A percentile compares a stretch with the other conserved stretches of the same genome.
Conservation (phyloP, 352 stramenopile species). For the Phytophthora tubulina region DNA sequence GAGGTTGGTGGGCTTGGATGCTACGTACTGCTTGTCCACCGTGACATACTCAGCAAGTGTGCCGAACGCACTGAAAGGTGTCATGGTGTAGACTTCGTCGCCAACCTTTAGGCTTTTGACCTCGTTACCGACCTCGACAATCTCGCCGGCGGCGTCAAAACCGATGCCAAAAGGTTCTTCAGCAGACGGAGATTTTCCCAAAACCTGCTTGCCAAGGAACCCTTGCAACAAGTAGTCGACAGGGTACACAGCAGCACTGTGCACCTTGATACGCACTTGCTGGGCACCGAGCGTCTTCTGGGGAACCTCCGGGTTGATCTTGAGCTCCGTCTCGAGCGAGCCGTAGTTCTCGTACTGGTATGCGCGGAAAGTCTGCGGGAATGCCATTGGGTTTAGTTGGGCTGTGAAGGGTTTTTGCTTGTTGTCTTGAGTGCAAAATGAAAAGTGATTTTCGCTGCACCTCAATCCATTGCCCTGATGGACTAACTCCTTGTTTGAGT, state of each 20-base stretch:
- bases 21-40: background rate
- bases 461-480: too few species aligned
- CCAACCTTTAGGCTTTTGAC: conserved; percentile 17
- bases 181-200: conserved; percentile 18
- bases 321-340: conserved; percentile 19
- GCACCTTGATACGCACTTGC: conserved; percentile 64
- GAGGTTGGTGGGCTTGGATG: background rate
- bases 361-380: conserved; percentile 26
- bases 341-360: conserved; percentile 37
- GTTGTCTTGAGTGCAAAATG: too few species aligned
- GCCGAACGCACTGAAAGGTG: background rate
- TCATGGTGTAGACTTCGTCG: background rate
- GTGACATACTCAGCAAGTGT: background rate
- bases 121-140: conserved; percentile 39
- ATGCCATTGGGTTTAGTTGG: conserved; percentile 16
- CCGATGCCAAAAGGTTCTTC: conserved; percentile 41
- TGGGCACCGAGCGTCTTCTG: conserved; percentile 16
- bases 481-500: too few species aligned
- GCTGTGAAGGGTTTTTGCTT: background rate
- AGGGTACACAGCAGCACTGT: conserved; percentile 59
- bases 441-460: too few species aligned
- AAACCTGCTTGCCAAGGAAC: conserved; percentile 8
- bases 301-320: conserved; percentile 18
- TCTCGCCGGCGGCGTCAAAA: conserved; percentile 41
- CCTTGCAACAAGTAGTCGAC: conserved; percentile 64